These are phyloP conservation scores for Nicotiana undulata DNA, from an alignment of 257 asterid species.

Conservation along the genomic window DNA sequence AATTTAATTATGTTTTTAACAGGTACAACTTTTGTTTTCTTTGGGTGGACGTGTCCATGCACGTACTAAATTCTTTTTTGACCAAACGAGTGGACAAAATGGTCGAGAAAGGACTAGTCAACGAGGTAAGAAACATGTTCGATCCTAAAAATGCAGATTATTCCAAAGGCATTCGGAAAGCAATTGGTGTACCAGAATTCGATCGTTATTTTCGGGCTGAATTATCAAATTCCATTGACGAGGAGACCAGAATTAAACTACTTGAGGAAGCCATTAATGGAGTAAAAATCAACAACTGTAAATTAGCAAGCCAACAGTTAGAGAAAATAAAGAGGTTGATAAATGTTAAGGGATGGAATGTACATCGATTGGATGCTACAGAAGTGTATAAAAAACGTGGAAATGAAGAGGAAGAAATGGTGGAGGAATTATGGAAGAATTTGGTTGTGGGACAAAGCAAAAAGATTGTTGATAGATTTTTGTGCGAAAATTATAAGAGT, in stretches of 20 bases:
- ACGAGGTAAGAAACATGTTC: conserved; percentile 6
- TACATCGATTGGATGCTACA: conserved; percentile 17
- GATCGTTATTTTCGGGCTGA: conserved; percentile 8
- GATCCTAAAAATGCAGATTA: neutral
- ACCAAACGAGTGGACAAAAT: conserved; percentile 12
- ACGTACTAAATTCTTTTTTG: neutral
- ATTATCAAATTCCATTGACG: neutral
- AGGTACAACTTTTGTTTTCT: conserved; percentile 10
- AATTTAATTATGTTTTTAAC: neutral
- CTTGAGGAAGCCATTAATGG: conserved; percentile 1
- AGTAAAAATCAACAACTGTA: conserved; percentile 7
- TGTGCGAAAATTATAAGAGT: neutral
- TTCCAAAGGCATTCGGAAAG: conserved; percentile 2
- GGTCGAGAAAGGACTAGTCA: conserved; percentile 8
- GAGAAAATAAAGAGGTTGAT: conserved; percentile 10
- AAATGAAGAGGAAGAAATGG: neutral
- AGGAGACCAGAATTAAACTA: neutral
- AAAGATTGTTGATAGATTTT: neutral
- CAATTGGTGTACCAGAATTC: conserved; percentile 9
- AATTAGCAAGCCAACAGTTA: conserved; percentile 4
- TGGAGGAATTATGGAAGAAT: neutral
- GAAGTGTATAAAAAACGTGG: neutral
- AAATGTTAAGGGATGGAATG: conserved; percentile 6
- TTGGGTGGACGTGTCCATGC: conserved; percentile 8
- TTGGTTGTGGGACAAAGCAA: neutral